Base-by-base conservation (phyloP, 352 stramenopile species). In the Globisporangium middletonii region DNA sequence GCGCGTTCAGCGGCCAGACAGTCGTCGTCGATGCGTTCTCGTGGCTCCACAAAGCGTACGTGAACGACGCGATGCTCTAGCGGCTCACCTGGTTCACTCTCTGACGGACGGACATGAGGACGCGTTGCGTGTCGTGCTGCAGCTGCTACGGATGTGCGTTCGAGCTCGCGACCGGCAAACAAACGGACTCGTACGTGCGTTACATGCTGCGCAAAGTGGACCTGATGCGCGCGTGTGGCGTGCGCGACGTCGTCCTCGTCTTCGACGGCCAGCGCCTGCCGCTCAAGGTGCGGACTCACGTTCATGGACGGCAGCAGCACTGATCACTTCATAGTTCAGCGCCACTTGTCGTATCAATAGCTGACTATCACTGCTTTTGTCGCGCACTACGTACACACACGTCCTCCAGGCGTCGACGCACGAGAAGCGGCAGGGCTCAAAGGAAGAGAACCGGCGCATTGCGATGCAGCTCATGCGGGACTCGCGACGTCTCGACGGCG, bases 21-120 rank as follows among this genome's bases (percentile, higher is more conserved):
- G 59, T 92, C 47, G 79, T 81, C 3, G 78, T 89, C 2, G 82
- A 92, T 44, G 82, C 79, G 8, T 74, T 90, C 55, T 89, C 82
- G 4, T 92, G 82, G 82, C 71, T 92, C 38, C 79, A 92, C 63
- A 92, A 89, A 60, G 82, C 79, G 82, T 92, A 69, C 45, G 81
- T 77, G 35, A 33, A 19, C 0, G 44, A 26, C 19, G 12, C 23
- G 23, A 23, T 23, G 23, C 23, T 23, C 23, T 23, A 23, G 23
- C 23, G 23, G 23, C 23, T 23, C 30, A 45, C 46, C 8, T 3
- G 3, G 23, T 23, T 23, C 23, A 23, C 23, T 23, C n/a, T n/a
- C n/a, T n/a, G n/a, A n/a, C n/a, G n/a, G 35, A 41, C 41, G 4
- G 12, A 45, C 41, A 44, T 18, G 38, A 44, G 12, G 38, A 44